Evolutionary conservation across 2,329 filamentous ascomycete species (phyloP).

Genomic region (Aphanoascus verrucosus): DNA sequence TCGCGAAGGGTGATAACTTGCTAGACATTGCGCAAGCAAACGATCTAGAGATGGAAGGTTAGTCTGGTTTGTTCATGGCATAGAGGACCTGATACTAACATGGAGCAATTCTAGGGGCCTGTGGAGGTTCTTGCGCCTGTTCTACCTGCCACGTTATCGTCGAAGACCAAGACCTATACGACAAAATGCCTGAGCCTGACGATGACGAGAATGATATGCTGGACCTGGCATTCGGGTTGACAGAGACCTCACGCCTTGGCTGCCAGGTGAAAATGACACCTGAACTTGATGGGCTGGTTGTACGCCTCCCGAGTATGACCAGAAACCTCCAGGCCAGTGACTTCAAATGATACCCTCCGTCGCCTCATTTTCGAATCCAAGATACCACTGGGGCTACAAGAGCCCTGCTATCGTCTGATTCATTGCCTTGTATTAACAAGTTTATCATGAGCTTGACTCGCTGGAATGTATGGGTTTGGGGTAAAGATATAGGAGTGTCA

Average conservation of each 20-base stretch:
- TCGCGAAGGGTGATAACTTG: slow-evolving; percentile 79
- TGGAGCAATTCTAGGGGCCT: slow-evolving; percentile 52
- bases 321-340: slow-evolving; percentile 92
- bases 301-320: slow-evolving; percentile 85
- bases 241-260: slow-evolving; percentile 71
- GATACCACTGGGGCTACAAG: background rate
- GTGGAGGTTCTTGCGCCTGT: slow-evolving; percentile 86
- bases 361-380: background rate
- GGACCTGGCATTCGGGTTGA: slow-evolving; percentile 79
- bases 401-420: background rate
- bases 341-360: slow-evolving; percentile 43
- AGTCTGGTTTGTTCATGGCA: background rate
- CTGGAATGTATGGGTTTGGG: background rate
- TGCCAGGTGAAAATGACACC: slow-evolving; percentile 89
- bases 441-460: background rate
- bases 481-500: slow-evolving; percentile 2
- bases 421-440: background rate
- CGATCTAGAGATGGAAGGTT: slow-evolving; percentile 95
- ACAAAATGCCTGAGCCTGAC: slow-evolving; percentile 65
- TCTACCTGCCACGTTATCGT: slow-evolving; percentile 90
- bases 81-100: background rate
- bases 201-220: slow-evolving; percentile 85
- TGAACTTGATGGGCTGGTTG: slow-evolving; percentile 74
- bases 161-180: slow-evolving; percentile 59
- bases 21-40: slow-evolving; percentile 90